Percentiles rank a stretch among this genome's conserved stretches.
Evolutionary conservation across 2,329 filamentous ascomycete genomes (phyloP).

Genomic region (Blastomyces emzantsi): DNA sequence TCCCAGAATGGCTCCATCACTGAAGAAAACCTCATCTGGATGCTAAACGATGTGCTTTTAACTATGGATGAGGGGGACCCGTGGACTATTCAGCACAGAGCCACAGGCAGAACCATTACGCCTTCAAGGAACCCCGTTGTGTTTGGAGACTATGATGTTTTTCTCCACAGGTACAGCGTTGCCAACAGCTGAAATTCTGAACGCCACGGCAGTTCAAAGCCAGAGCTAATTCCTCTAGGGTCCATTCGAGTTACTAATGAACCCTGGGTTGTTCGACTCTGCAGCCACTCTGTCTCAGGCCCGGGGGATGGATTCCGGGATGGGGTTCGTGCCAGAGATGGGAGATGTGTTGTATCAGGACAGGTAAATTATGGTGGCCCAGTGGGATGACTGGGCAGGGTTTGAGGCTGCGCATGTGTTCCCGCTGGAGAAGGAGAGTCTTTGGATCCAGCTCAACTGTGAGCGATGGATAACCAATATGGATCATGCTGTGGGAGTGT

Average conservation of each 20-base stretch:
- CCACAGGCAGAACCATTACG: background rate
- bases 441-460: conserved; percentile 19
- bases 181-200: background rate
- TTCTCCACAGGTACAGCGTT: conserved; percentile 11
- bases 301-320: conserved; percentile 16
- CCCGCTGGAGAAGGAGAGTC: conserved; percentile 18
- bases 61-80: conserved; percentile 1
- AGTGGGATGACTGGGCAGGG: conserved; percentile 11
- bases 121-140: conserved; percentile 11
- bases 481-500: conserved; percentile 10
- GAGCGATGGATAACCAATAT: conserved; percentile 18
- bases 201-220: background rate
- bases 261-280: conserved; percentile 12
- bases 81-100: conserved; percentile 1
- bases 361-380: conserved; percentile 12
- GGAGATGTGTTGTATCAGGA: conserved; percentile 19
- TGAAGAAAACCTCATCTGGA: conserved; percentile 13
- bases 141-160: conserved; percentile 15
- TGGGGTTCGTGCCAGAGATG: conserved; percentile 18
- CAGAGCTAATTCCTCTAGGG: conserved; percentile 14
- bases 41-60: conserved; percentile 12
- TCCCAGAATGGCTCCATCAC: conserved; percentile 13
- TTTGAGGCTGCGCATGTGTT: conserved; percentile 23
- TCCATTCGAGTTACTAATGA: conserved; percentile 16
- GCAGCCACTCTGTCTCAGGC: conserved; percentile 11